Percentiles rank a stretch among this genome's conserved stretches.
These are phyloP conservation scores for Actinidia arguta DNA, from an alignment of 179 eudicot genomes.

Conservation along the genomic window DNA sequence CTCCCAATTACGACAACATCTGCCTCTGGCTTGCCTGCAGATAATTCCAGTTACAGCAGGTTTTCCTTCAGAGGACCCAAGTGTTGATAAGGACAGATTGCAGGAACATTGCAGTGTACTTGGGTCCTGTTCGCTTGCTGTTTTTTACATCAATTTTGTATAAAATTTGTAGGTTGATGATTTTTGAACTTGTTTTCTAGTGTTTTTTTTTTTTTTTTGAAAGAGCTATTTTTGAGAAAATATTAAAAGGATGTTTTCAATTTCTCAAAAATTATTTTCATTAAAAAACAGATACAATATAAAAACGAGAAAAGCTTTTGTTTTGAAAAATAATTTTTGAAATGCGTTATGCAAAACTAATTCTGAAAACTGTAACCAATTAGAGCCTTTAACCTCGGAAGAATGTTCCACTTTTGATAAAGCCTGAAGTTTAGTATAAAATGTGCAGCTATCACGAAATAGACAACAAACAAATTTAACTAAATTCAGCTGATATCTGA, in stretches of 20 bases:
- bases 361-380: neutral
- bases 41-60: constrained; percentile 15
- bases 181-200: no score
- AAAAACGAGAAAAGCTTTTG: no score
- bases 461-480: neutral
- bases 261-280: no score
- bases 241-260: no score
- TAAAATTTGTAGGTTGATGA: no score
- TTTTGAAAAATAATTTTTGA: no score
- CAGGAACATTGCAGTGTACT: neutral
- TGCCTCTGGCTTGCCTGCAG: constrained; percentile 87
- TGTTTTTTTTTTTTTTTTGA: no score
- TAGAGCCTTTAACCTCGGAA: no score
- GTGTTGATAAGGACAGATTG: neutral
- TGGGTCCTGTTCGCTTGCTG: no score
- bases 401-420: neutral
- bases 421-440: neutral
- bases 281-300: no score
- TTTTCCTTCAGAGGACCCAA: neutral
- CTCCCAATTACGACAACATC: constrained; percentile 93
- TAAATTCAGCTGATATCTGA: neutral
- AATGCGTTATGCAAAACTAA: neutral
- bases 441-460: neutral
- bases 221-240: no score
- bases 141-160: no score